Conservation (phyloP, 1,284 basidiomycete species). For the Rhodotorula glutinis region DNA sequence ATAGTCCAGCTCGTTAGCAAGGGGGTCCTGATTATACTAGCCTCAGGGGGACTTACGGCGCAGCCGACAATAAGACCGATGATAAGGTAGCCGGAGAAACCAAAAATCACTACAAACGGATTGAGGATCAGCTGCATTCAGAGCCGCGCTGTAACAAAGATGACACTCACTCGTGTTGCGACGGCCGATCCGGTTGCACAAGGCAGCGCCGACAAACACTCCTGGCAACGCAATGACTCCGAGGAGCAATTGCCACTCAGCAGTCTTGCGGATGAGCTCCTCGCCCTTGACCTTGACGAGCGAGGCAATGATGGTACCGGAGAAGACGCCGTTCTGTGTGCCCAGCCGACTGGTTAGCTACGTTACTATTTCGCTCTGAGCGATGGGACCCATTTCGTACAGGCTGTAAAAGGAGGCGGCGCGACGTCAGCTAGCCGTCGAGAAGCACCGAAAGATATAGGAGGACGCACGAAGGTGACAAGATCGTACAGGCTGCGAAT, state of each 20-base stretch:
- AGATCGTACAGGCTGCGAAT: neutral
- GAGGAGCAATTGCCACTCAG: constrained; percentile 69
- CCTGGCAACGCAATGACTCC: constrained; percentile 67
- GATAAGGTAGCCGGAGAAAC: constrained; percentile 64
- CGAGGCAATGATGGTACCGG: constrained; percentile 28
- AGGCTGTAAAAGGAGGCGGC: too few relatives aligned
- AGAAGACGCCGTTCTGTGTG: constrained; percentile 16
- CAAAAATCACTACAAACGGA: constrained; percentile 57
- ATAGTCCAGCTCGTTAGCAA: neutral
- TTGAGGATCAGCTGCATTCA: neutral
- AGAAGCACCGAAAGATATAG: neutral
- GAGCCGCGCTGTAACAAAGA: neutral
- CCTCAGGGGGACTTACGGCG: constrained; percentile 39
- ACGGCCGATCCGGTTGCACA: constrained; percentile 59
- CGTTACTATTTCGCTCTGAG: too few relatives aligned
- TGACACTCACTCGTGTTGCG: constrained; percentile 17
- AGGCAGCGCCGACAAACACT: constrained; percentile 59
- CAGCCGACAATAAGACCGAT: constrained; percentile 68
- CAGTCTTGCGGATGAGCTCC: constrained; percentile 42
- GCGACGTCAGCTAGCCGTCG: neutral
- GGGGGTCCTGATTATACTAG: neutral
- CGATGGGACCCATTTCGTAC: too few relatives aligned
- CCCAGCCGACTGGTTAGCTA: too few relatives aligned
- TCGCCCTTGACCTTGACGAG: constrained; percentile 37
- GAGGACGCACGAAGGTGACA: neutral